phyloP scores from a whole-genome alignment of 495 filamentous ascomycete species.

The Penicillium chermesinum region DNA sequence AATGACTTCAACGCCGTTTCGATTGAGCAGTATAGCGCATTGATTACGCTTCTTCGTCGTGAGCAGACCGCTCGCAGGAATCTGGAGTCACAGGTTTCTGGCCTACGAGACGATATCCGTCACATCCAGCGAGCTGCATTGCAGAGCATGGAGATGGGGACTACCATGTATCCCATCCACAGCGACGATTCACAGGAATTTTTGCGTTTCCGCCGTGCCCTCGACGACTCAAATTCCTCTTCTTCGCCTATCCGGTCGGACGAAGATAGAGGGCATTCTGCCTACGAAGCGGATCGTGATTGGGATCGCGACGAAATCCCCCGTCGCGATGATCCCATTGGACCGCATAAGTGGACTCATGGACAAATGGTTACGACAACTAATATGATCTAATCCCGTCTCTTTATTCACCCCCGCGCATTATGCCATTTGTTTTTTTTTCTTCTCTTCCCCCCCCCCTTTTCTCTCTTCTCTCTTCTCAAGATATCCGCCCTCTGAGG shows the following conservation, averaged over 20 bases:
- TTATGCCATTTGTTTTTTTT: no score
- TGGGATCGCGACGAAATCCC: conserved; percentile 13
- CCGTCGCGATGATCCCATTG: conserved; percentile 17
- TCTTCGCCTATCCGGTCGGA: conserved; percentile 7
- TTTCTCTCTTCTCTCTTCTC: neutral
- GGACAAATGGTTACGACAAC: conserved; percentile 13
- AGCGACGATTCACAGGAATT: conserved; percentile 34
- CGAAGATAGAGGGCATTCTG: conserved; percentile 10
- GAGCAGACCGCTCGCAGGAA: conserved; percentile 52
- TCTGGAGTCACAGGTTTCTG: conserved; percentile 48
- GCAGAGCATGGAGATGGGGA: conserved; percentile 28
- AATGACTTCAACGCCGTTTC: conserved; percentile 39
- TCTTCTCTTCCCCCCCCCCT: neutral
- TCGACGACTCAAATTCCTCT: conserved; percentile 17
- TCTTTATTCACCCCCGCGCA: neutral
- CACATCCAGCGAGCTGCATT: conserved; percentile 31
- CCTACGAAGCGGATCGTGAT: conserved; percentile 18
- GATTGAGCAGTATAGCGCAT: conserved; percentile 52
- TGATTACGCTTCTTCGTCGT: conserved; percentile 50
- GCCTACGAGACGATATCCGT: conserved; percentile 48
- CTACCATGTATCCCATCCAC: conserved; percentile 35
- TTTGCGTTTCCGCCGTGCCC: conserved; percentile 23
- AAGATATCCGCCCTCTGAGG: neutral
- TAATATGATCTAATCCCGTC: conserved; percentile 17
- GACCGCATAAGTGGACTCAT: conserved; percentile 20